Evolutionary conservation across 2,329 filamentous ascomycete genomes (phyloP).

Genomic region (Achaetomium macrosporum): DNA sequence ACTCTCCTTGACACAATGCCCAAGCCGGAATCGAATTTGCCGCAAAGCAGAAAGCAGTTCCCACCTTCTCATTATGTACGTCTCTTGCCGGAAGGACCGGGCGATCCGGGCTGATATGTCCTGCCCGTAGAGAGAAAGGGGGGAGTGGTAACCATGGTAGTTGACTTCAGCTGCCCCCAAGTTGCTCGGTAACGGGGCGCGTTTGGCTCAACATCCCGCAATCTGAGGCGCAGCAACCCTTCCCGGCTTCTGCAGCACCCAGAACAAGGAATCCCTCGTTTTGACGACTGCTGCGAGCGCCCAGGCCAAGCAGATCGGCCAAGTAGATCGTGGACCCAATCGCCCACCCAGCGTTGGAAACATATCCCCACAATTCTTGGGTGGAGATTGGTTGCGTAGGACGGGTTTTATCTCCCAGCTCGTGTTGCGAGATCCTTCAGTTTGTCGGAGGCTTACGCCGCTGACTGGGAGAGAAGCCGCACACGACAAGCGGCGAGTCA

Average conservation of each 20-base stretch:
- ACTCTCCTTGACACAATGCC: too few species aligned
- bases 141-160: too few species aligned
- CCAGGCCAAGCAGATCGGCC: neutral
- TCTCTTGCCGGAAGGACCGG: too few species aligned
- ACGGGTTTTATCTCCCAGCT: slow-evolving; percentile 13
- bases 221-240: slow-evolving; percentile 11
- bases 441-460: slow-evolving; percentile 10
- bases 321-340: slow-evolving; percentile 4
- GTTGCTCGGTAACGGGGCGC: slow-evolving; percentile 7
- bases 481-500: slow-evolving; percentile 15
- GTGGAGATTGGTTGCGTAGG: slow-evolving; percentile 5
- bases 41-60: too few species aligned
- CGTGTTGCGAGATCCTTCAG: slow-evolving; percentile 4
- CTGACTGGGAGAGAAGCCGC: neutral
- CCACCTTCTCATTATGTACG: too few species aligned
- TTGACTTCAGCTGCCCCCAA: neutral
- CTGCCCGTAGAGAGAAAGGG: too few species aligned
- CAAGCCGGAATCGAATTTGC: too few species aligned
- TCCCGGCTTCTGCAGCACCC: neutral
- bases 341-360: neutral
- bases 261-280: neutral
- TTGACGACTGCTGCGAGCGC: neutral
- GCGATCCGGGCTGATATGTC: too few species aligned
- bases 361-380: neutral
- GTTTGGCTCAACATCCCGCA: neutral